Base-by-base conservation (phyloP, 495 filamentous ascomycete genomes). In the Annulohypoxylon stygium region DNA sequence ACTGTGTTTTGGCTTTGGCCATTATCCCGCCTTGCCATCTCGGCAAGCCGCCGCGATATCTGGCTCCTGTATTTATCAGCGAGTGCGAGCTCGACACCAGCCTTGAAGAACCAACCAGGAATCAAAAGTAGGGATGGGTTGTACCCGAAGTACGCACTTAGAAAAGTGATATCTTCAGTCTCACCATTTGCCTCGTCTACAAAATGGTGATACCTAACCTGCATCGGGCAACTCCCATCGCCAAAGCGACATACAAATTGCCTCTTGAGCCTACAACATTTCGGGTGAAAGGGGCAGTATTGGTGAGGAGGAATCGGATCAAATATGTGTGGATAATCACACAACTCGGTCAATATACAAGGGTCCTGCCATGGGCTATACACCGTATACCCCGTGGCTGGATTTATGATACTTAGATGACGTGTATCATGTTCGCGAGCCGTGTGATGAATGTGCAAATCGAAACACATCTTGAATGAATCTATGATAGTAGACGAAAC, bases 351-450 rank as follows among this genome's bases (percentile, higher is more conserved):
- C 2, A 30, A 30, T 3, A 18, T 12, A 33, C 12, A 4, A 3
- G 69, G 73, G 4, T 67, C 59, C 25, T 75, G 75, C 20, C 50
- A 77, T 0, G 75, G 75, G 16, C 65, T 70, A n/a, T 59, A 53
- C 8, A 77, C 69, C 0, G 59, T 65, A 20, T 75, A 73, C 2
- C 72, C 62, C 1, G 75, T 77, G 1, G 26, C 33, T 2, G 73
- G 73, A 25, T 77, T 68, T 0, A 77, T 4, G 10, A 69, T 43
- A 25, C 65, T 55, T 7, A 8, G 30, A 45, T 41, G 71, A 0
- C 69, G 75, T 4, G 66, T 73, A 10, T 77, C 75, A 26, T 75
- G 73, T 12, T 55, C 47, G 4, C 14, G 16, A 1, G 57, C 12
- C n/a, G 75, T 77, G 25, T 65, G 1, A 39, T 75, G 69, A 4